These are phyloP conservation scores for Monosporascus sp. DNA, from an alignment of 2,329 filamentous ascomycete species.

Conservation along the genomic window DNA sequence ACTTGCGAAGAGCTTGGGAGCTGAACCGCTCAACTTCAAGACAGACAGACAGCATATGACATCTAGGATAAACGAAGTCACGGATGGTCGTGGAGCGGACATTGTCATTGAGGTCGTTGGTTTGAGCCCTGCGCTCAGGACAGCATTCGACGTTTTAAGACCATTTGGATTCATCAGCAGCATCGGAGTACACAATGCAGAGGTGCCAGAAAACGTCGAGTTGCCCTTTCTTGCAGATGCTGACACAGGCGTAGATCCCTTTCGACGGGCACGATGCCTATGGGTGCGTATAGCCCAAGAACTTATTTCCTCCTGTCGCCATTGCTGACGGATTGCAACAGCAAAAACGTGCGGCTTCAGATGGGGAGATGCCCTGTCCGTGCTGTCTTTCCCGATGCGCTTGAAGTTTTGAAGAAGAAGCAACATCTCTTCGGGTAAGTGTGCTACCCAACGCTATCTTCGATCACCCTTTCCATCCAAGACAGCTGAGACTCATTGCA, in stretches of 20 bases:
- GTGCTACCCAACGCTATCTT: background rate
- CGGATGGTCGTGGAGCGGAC: conserved; percentile 77
- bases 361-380: conserved; percentile 75
- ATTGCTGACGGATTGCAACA: conserved; percentile 27
- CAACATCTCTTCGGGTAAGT: conserved; percentile 62
- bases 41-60: conserved; percentile 60
- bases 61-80: conserved; percentile 66
- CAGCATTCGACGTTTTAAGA: conserved; percentile 65
- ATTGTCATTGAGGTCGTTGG: conserved; percentile 77
- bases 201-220: conserved; percentile 42
- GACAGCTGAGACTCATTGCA: conserved; percentile 6
- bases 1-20: conserved; percentile 67
- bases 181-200: conserved; percentile 70
- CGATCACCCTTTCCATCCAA: background rate
- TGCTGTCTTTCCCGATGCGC: conserved; percentile 61
- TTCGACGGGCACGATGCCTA: conserved; percentile 62
- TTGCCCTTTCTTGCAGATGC: conserved; percentile 2
- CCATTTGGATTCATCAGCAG: conserved; percentile 70
- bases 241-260: conserved; percentile 48
- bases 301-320: background rate
- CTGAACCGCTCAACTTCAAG: conserved; percentile 76
- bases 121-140: conserved; percentile 61
- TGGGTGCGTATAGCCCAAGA: conserved; percentile 30
- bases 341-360: conserved; percentile 67
- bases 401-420: conserved; percentile 60